Percentiles rank a stretch among this genome's conserved stretches.
phyloP scores from a whole-genome alignment of 1,284 basidiomycete species.

The Cryptococcus wingfieldii region DNA sequence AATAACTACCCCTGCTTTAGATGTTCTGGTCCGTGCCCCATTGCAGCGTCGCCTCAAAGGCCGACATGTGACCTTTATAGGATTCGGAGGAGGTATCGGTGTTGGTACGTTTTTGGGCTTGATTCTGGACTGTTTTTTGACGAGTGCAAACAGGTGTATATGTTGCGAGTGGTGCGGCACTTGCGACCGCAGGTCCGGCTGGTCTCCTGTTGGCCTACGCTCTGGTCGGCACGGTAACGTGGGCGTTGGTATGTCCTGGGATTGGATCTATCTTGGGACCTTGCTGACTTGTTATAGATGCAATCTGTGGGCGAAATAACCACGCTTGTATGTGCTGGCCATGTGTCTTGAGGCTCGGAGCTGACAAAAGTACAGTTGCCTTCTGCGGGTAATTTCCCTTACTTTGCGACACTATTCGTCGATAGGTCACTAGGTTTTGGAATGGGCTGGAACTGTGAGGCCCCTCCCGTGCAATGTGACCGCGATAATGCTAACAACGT shows the following conservation, averaged over 20 bases:
- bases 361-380: slow-evolving; percentile 1
- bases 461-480: not conserved
- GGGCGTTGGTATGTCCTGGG: slow-evolving; percentile 4
- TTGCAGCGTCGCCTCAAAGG: too few species aligned
- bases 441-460: too few species aligned
- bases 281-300: not conserved
- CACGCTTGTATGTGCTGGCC: slow-evolving; percentile 5
- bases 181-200: slow-evolving; percentile 14
- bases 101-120: too few species aligned
- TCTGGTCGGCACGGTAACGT: slow-evolving; percentile 7
- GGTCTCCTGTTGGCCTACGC: slow-evolving; percentile 13
- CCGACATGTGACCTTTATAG: slow-evolving; percentile 12
- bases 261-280: too few species aligned
- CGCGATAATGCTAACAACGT: slow-evolving; percentile 2
- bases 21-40: too few species aligned
- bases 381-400: slow-evolving; percentile 12
- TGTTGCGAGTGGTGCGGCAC: slow-evolving; percentile 8
- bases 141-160: slow-evolving; percentile 4
- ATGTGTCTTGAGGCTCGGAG: too few species aligned
- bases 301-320: slow-evolving; percentile 15
- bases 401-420: slow-evolving; percentile 10
- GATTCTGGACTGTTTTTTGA: too few species aligned
- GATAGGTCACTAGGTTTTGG: not conserved
- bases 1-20: too few species aligned
- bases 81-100: slow-evolving; percentile 10